phyloP scores from a whole-genome alignment of 805 yeast species.

The Barnettozyma populi region DNA sequence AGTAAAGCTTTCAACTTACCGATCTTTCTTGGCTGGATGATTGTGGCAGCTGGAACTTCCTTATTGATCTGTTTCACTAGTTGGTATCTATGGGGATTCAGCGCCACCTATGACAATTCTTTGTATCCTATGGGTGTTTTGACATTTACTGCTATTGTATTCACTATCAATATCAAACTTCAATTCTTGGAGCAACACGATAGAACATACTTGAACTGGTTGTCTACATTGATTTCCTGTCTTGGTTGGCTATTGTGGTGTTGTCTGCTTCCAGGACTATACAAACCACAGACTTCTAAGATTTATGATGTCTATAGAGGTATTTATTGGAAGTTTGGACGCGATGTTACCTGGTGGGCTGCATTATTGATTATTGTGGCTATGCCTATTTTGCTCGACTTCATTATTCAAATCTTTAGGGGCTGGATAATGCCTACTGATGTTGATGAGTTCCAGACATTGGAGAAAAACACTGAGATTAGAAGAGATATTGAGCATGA shows the following conservation, averaged over 20 bases:
- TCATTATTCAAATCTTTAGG: conserved; percentile 52
- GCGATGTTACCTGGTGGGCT: conserved; percentile 85
- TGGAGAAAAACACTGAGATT: conserved; percentile 65
- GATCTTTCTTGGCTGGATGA: conserved; percentile 73
- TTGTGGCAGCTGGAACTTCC: conserved; percentile 68
- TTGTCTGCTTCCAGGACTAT: conserved; percentile 65
- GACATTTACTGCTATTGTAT: conserved; percentile 64
- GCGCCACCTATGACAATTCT: conserved; percentile 65
- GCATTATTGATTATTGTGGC: conserved; percentile 50
- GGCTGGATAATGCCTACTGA: conserved; percentile 60
- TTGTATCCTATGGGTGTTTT: conserved; percentile 79
- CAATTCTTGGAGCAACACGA: conserved; percentile 78
- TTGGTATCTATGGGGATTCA: conserved; percentile 65
- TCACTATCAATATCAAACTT: conserved; percentile 70
- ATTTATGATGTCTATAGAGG: conserved; percentile 73
- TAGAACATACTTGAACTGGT: conserved; percentile 61
- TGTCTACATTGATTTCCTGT: conserved; percentile 62
- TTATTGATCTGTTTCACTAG: conserved; percentile 63
- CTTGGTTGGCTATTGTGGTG: conserved; percentile 89
- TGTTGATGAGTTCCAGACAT: conserved; percentile 69
- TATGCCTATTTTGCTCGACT: conserved; percentile 62
- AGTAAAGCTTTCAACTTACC: conserved; percentile 68
- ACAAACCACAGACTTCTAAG: conserved; percentile 43
- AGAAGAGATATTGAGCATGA: conserved; percentile 66
- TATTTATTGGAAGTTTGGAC: conserved; percentile 66